A percentile compares a stretch with the other conserved stretches of the same genome.
phyloP scores from a whole-genome alignment of 2,329 filamentous ascomycete species.

The Fusarium burgessii region DNA sequence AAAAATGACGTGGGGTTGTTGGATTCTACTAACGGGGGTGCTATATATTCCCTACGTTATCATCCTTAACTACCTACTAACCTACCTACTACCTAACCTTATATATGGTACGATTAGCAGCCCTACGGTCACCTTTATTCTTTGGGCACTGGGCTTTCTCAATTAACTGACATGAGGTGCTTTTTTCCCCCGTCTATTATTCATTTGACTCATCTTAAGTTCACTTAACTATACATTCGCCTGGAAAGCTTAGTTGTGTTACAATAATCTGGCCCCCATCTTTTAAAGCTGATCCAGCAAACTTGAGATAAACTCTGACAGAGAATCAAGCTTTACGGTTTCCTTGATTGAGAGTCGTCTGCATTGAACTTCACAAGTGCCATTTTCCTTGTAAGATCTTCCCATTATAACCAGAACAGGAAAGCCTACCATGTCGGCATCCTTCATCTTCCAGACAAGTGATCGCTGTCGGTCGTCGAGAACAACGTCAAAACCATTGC shows the following conservation, averaged over 20 bases:
- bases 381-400: constrained; percentile 70
- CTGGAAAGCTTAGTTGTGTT: background rate
- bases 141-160: too few species aligned
- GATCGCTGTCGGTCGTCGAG: constrained; percentile 78
- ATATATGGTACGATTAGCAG: too few species aligned
- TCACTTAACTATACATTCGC: constrained; percentile 15
- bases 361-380: constrained; percentile 82
- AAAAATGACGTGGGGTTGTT: constrained; percentile 49
- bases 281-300: constrained; percentile 63
- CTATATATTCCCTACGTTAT: background rate
- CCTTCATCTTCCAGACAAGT: constrained; percentile 87
- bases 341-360: constrained; percentile 73
- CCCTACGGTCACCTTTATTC: too few species aligned
- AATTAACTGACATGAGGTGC: too few species aligned
- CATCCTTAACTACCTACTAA: too few species aligned
- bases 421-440: constrained; percentile 91
- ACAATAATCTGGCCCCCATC: background rate
- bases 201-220: background rate
- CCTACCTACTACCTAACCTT: too few species aligned
- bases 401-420: constrained; percentile 86
- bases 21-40: constrained; percentile 50
- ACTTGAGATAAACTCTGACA: constrained; percentile 59
- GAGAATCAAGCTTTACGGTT: constrained; percentile 62
- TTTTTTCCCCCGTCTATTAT: too few species aligned
- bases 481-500: constrained; percentile 68